Conservation (phyloP, 176 grass and related monocot genomes). For the Oryza nivara region DNA sequence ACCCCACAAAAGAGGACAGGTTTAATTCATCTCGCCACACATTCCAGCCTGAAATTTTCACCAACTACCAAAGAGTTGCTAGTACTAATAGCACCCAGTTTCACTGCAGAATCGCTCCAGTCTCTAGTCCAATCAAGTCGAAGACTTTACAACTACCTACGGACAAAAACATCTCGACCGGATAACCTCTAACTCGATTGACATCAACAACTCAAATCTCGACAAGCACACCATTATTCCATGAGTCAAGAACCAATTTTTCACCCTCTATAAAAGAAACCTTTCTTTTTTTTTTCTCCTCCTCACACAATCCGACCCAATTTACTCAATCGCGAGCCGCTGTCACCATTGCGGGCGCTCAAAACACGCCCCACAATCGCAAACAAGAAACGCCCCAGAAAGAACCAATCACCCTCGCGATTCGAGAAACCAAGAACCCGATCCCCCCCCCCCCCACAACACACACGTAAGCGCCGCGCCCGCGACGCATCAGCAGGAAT, state of each 20-base stretch:
- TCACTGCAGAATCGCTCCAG: not conserved
- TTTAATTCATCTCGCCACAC: not conserved
- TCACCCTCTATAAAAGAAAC: not conserved
- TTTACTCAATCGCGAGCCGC: not conserved
- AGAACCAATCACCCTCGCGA: too few relatives aligned
- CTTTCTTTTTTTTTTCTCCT: not conserved
- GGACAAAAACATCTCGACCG: not conserved
- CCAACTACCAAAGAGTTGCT: not conserved
- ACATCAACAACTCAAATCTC: not conserved
- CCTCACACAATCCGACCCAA: not conserved
- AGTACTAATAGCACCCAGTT: not conserved
- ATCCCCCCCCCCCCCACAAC: not conserved
- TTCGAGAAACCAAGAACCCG: not conserved
- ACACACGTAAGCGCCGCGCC: not conserved
- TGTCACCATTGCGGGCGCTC: not conserved
- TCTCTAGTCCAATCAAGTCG: not conserved
- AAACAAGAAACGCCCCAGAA: not conserved
- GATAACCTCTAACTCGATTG: not conserved
- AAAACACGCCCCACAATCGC: not conserved
- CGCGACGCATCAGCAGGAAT: conserved; percentile 14
- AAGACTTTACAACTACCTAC: not conserved
- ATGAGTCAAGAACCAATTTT: not conserved
- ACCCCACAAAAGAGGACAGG: not conserved
- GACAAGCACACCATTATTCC: not conserved
- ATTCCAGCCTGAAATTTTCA: conserved; percentile 14